Base-by-base conservation (phyloP, 2,329 filamentous ascomycete species). In the Myotisia sp. region DNA sequence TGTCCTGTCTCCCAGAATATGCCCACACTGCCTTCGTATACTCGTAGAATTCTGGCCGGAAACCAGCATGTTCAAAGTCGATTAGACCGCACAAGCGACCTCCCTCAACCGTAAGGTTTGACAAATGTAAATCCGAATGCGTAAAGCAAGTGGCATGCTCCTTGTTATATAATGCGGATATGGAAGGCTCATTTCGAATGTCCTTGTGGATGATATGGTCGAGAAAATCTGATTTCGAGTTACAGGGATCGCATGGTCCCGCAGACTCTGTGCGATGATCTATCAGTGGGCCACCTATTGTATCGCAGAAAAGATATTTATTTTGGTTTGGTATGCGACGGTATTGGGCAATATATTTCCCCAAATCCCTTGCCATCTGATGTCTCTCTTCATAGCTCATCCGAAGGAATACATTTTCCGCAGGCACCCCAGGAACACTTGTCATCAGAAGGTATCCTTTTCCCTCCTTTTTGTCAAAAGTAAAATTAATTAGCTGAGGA, bases 11-110 rank as follows among this genome's bases (percentile, higher is more conserved):
- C 12, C 39, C 30, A 16, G 27, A 26, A 26, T 32, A 34, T 5
- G 26, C 1, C 31, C 38, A 41, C 26, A 42, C 12, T 4, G 21
- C 29, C 19, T 31, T 26, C 4, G 38, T 42, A 23, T 38, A 41
- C 17, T 43, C 41, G 38, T 38, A 43, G 24, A 37, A 41, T 23
- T 43, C 41, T 3, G 41, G 41, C 14, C 36, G 37, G 17, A 41
- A 43, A 3, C 38, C 36, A 19, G 41, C 36, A 30, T 37, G 31
- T 23, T 43, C 41, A 38, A 36, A 41, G 29, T 41, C 41, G 26
- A 43, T 17, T 8, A 43, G 21, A 5, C 38, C 38, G 6, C 27
- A 38, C 8, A 43, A 26, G 7, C 29, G 29, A 2, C 38, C 38
- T 7, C 20, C 16, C 9, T 39, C 12, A 29, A 43, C 12, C 10